Evolutionary conservation across 441 rosid species (phyloP).

Genomic region (Macaranga tanarius): DNA sequence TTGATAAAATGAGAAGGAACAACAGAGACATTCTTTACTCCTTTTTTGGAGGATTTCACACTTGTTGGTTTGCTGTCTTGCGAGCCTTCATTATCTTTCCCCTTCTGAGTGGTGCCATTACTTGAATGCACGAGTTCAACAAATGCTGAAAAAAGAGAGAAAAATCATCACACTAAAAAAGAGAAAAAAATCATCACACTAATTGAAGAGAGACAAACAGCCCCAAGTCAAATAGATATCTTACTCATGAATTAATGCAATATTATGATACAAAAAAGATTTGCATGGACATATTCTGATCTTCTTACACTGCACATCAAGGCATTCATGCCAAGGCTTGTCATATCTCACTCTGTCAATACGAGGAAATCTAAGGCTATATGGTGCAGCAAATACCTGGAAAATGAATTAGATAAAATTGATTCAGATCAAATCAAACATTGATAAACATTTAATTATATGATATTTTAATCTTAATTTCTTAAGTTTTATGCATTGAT

Average conservation of each 20-base stretch:
- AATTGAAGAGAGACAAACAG: slow-evolving; percentile 6
- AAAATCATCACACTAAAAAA: slow-evolving; percentile 12
- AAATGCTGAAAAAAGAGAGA: slow-evolving; percentile 56
- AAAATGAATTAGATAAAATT: slow-evolving; percentile 14
- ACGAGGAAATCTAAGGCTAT: slow-evolving; percentile 95
- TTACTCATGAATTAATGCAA: slow-evolving; percentile 8
- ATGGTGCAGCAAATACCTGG: slow-evolving; percentile 97
- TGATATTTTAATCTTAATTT: no score
- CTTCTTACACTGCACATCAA: slow-evolving; percentile 83
- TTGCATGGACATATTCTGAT: neutral
- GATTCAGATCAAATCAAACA: slow-evolving; percentile 6
- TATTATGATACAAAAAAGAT: slow-evolving; percentile 7
- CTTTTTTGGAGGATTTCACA: slow-evolving; percentile 44
- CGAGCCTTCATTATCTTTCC: slow-evolving; percentile 45
- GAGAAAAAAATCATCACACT: slow-evolving; percentile 6
- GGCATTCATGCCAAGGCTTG: slow-evolving; percentile 98
- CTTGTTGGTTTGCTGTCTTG: slow-evolving; percentile 37
- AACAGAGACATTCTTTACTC: slow-evolving; percentile 55
- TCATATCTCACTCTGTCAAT: slow-evolving; percentile 95
- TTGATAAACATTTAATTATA: no score
- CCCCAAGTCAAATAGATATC: neutral
- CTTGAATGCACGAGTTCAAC: slow-evolving; percentile 81
- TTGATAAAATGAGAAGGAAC: slow-evolving; percentile 84
- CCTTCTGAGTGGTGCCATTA: slow-evolving; percentile 89
- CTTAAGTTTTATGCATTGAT: no score